Percentiles rank a stretch among this genome's conserved stretches.
Evolutionary conservation across 495 filamentous ascomycete genomes (phyloP).

Genomic region (Thozetella sp.): DNA sequence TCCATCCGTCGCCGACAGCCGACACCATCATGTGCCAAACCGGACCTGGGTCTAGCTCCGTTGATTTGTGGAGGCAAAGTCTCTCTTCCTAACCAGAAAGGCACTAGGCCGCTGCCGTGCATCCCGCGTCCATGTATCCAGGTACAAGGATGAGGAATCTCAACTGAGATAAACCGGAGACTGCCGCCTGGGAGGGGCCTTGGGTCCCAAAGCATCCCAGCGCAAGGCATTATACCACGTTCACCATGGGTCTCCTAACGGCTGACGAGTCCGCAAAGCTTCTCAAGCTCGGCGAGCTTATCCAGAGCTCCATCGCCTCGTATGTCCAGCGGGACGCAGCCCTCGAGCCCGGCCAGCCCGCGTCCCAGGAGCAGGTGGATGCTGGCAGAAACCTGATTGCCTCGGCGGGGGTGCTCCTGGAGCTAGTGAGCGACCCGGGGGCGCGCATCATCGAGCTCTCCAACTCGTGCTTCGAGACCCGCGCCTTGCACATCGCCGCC

Average conservation of each 20-base stretch:
- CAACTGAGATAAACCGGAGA: no score
- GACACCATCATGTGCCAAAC: no score
- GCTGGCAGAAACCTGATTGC: slow-evolving; percentile 25
- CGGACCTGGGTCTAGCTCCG: no score
- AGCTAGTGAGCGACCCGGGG: slow-evolving; percentile 24
- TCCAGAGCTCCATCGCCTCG: slow-evolving; percentile 11
- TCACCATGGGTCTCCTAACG: slow-evolving; percentile 6
- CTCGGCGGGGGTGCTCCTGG: slow-evolving; percentile 24
- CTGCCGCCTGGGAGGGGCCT: no score
- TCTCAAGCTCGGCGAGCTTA: slow-evolving; percentile 10
- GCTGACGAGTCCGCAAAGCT: slow-evolving; percentile 6
- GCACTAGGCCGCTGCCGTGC: no score
- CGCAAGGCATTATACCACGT: no score
- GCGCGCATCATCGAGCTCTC: slow-evolving; percentile 24
- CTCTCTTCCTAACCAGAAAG: no score
- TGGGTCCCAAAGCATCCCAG: no score
- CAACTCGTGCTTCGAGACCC: slow-evolving; percentile 28
- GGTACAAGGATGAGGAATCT: no score
- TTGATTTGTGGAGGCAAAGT: no score
- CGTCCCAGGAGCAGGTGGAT: slow-evolving; percentile 9
- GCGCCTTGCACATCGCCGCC: slow-evolving; percentile 28
- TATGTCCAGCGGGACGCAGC: slow-evolving; percentile 5
- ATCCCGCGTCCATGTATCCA: no score
- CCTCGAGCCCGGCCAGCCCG: neutral
- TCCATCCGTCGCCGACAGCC: no score